phyloP scores from a whole-genome alignment of 108 stramenopile genomes.

The Pseudonitzschia pungens region DNA sequence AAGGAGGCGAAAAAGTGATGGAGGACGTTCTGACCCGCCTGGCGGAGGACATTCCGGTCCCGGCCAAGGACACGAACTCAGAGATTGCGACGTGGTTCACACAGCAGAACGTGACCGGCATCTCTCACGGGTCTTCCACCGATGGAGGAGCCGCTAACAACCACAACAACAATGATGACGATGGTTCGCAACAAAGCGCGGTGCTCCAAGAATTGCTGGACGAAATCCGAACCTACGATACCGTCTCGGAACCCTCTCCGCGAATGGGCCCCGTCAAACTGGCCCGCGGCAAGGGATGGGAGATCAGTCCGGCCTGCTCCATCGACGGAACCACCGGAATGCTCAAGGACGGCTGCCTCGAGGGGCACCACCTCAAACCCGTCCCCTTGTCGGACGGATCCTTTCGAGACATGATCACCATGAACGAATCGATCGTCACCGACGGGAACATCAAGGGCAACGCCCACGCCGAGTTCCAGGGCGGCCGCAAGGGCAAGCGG shows the following conservation, averaged over 20 bases:
- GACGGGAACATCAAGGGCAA: conserved; percentile 57
- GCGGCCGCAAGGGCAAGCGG: conserved; percentile 85
- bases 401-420: conserved; percentile 65
- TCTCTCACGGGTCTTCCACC: no score
- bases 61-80: conserved; percentile 53
- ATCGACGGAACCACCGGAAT: conserved; percentile 59
- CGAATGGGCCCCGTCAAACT: conserved; percentile 39
- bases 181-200: neutral
- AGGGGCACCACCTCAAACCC: conserved; percentile 49
- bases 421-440: conserved; percentile 80
- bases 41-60: conserved; percentile 77
- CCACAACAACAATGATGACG: conserved; percentile 1
- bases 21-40: conserved; percentile 69
- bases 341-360: conserved; percentile 48
- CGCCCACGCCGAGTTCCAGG: conserved; percentile 62
- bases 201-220: conserved; percentile 19
- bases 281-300: conserved; percentile 42
- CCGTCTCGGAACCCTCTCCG: conserved; percentile 22
- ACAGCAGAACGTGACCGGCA: no score
- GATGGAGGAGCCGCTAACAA: no score
- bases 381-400: conserved; percentile 52
- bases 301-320: conserved; percentile 40
- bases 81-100: conserved; percentile 74
- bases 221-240: conserved; percentile 27
- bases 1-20: conserved; percentile 48